Evolutionary conservation across 345 rosid genomes (phyloP).

Genomic region (Gossypium arboreum): DNA sequence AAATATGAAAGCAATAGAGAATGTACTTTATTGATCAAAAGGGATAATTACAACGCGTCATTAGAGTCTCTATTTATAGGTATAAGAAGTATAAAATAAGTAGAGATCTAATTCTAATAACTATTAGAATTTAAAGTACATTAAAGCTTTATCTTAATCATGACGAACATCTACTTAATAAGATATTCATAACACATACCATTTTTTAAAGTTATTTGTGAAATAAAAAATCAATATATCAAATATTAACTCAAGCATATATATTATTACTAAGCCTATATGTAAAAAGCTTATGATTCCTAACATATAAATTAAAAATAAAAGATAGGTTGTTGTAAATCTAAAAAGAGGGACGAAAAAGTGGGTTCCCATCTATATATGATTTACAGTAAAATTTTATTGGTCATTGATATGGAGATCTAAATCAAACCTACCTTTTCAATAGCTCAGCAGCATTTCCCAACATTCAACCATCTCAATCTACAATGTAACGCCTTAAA

Average conservation of each 20-base stretch:
- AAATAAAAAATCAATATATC: neutral
- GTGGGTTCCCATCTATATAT: neutral
- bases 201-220: no score
- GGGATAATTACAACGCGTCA: no score
- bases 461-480: neutral
- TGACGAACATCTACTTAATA: no score
- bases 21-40: no score
- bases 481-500: no score
- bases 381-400: neutral
- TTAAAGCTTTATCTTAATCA: no score
- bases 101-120: no score
- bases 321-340: neutral
- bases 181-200: no score
- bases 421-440: neutral
- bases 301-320: neutral
- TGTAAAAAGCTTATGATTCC: neutral
- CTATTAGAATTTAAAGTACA: no score
- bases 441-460: neutral
- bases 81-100: no score
- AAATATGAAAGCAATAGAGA: no score
- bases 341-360: neutral
- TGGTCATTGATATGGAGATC: neutral
- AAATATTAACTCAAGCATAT: neutral
- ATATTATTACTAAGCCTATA: neutral
- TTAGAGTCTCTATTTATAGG: no score